Evolutionary conservation across 495 filamentous ascomycete genomes (phyloP).

Genomic region (Aspergillus incahuasiensis): DNA sequence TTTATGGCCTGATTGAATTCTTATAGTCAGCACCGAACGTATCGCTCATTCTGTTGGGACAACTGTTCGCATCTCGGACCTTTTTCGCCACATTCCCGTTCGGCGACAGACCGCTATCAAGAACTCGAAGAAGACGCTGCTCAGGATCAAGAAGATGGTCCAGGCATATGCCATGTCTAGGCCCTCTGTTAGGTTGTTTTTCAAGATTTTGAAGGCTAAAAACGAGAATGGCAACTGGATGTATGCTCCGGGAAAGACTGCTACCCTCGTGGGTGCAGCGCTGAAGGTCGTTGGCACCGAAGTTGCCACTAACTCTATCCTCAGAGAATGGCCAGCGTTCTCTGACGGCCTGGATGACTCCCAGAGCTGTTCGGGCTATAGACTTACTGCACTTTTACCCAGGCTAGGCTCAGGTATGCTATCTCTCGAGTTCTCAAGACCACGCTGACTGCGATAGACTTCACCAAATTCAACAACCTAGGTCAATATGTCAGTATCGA

Average conservation of each 20-base stretch:
- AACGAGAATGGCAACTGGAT: conserved; percentile 61
- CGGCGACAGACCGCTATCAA: conserved; percentile 63
- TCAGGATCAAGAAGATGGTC: conserved; percentile 62
- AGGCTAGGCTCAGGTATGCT: conserved; percentile 40
- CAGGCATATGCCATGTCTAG: conserved; percentile 73
- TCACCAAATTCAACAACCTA: conserved; percentile 49
- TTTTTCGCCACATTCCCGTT: conserved; percentile 72
- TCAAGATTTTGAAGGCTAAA: conserved; percentile 64
- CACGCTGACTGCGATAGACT: conserved; percentile 29
- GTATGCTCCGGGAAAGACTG: conserved; percentile 59
- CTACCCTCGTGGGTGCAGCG: conserved; percentile 59
- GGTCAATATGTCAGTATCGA: conserved; percentile 74
- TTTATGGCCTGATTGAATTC: neutral
- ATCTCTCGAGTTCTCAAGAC: neutral
- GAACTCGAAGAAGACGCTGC: conserved; percentile 54
- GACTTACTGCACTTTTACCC: conserved; percentile 58
- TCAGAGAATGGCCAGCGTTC: conserved; percentile 26
- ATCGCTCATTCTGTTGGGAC: conserved; percentile 72
- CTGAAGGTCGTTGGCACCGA: conserved; percentile 67
- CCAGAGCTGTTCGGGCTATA: conserved; percentile 22
- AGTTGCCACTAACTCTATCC: conserved; percentile 50
- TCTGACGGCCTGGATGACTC: neutral
- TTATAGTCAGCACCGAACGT: conserved; percentile 34
- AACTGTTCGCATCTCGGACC: conserved; percentile 60
- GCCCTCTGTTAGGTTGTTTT: conserved; percentile 55